A percentile compares a stretch with the other conserved stretches of the same genome.
Evolutionary conservation across 1,284 basidiomycete genomes (phyloP).

Genomic region (Lentinula novae-zelandiae): DNA sequence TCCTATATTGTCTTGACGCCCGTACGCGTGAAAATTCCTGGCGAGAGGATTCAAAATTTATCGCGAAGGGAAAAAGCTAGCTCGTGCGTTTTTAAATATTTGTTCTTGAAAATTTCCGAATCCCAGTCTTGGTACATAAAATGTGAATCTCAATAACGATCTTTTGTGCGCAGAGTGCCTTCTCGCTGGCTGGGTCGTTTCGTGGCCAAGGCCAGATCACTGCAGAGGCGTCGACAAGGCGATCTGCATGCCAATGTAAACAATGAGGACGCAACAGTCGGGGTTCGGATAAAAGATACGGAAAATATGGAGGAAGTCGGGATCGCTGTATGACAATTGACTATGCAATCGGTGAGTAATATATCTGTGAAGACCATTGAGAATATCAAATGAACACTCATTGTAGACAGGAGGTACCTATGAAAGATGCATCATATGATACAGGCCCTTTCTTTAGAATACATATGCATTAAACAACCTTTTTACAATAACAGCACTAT

Average conservation of each 20-base stretch:
- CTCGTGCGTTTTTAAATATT: not conserved
- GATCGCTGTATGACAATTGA: not conserved
- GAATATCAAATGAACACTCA: too few relatives aligned
- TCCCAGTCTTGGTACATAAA: too few relatives aligned
- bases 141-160: too few relatives aligned
- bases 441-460: not conserved
- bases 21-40: constrained; percentile 36
- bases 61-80: not conserved
- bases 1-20: constrained; percentile 42
- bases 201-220: not conserved
- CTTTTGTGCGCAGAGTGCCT: not conserved
- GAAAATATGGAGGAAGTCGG: not conserved
- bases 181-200: not conserved
- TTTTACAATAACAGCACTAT: not conserved
- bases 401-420: too few relatives aligned
- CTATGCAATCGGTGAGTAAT: not conserved
- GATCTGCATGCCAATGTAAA: not conserved
- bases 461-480: not conserved
- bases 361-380: too few relatives aligned
- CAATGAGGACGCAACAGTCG: too few relatives aligned
- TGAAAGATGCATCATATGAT: not conserved
- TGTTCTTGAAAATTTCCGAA: not conserved
- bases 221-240: not conserved
- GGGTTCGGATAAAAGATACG: not conserved
- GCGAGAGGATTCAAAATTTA: constrained; percentile 17